Base-by-base conservation (phyloP, 129 eudicot species). In the Flaveria sonorensis region DNA sequence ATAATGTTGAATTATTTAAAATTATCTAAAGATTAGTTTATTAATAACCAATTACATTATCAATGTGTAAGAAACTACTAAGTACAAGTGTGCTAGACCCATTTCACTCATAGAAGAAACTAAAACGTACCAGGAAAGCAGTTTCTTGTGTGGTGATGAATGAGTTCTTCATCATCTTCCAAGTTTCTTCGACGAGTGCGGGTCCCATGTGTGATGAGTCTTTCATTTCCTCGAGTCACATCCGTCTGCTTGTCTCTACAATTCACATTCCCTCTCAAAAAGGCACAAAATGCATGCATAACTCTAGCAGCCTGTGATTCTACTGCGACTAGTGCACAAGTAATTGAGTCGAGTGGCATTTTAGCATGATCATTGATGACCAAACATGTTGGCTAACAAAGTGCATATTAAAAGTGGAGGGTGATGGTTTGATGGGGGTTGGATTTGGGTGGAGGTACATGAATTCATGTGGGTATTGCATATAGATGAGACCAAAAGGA, bases 231-330 rank as follows among this genome's bases (percentile, higher is more conserved):
- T 8, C 24, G 50, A 61, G 60, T 69, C 16, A 68, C 87, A 74
- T 80, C 89, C 14, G 70, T 83, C 53, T 40, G n/a, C 71, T 80
- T 86, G 52, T 73, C 76, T 48, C 56, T 24, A 30, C 87, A 83
- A 28, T 68, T 32, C 75, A 19, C 61, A 2, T 65, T 71, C 68
- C 61, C 73, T 61, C 19, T 78, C 59, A 79, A 28, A 19, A 70
- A 80, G 4, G 72, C 48, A 70, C 79, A 83, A 18, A 68, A 30
- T 0, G 75, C 52, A 43, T 68, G 74, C 81, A 72, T 86, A 19
- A 6, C 75, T 70, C 56, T 77, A 21, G 52, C 20, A 36, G 51
- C 32, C 42, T 53, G 42, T n/a, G 75, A 42, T 45, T 47, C 30
- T 3, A 13, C 36, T 3, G 3, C 59, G 14, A 47, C 11, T 16